These are phyloP conservation scores for Ogataea minuta DNA, from an alignment of 805 yeast genomes.

Conservation along the genomic window DNA sequence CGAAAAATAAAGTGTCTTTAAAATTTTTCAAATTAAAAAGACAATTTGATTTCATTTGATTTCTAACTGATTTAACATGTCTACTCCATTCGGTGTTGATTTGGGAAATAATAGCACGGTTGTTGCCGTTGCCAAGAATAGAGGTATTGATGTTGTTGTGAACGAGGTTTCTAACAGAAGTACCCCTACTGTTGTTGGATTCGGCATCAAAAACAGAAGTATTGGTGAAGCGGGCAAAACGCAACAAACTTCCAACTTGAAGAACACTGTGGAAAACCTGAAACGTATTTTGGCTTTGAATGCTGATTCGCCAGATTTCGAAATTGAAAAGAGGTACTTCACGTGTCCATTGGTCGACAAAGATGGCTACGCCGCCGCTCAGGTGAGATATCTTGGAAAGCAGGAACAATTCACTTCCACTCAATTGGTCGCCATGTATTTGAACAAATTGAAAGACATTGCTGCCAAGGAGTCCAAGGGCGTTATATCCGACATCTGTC, in stretches of 20 bases:
- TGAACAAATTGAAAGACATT: slow-evolving; percentile 83
- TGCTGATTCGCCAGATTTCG: slow-evolving; percentile 72
- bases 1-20: slow-evolving; percentile 8
- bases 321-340: slow-evolving; percentile 69
- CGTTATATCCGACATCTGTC: slow-evolving; percentile 79
- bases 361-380: slow-evolving; percentile 77
- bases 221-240: slow-evolving; percentile 96
- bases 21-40: slow-evolving; percentile 18
- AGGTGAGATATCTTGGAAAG: slow-evolving; percentile 81
- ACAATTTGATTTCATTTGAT: too few species aligned
- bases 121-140: slow-evolving; percentile 93
- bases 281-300: slow-evolving; percentile 88
- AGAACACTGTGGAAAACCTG: slow-evolving; percentile 93
- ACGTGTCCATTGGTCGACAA: slow-evolving; percentile 68
- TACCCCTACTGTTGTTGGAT: slow-evolving; percentile 87
- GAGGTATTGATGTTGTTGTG: slow-evolving; percentile 97
- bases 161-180: slow-evolving; percentile 98
- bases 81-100: slow-evolving; percentile 96
- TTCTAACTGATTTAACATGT: slow-evolving; percentile 46
- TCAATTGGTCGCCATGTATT: slow-evolving; percentile 92
- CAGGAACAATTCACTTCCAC: slow-evolving; percentile 77
- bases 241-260: slow-evolving; percentile 93
- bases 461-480: slow-evolving; percentile 80
- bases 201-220: slow-evolving; percentile 83
- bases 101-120: slow-evolving; percentile 94